phyloP scores from a whole-genome alignment of 768 basidiomycete genomes.

The Tricholoma bakamatsutake region DNA sequence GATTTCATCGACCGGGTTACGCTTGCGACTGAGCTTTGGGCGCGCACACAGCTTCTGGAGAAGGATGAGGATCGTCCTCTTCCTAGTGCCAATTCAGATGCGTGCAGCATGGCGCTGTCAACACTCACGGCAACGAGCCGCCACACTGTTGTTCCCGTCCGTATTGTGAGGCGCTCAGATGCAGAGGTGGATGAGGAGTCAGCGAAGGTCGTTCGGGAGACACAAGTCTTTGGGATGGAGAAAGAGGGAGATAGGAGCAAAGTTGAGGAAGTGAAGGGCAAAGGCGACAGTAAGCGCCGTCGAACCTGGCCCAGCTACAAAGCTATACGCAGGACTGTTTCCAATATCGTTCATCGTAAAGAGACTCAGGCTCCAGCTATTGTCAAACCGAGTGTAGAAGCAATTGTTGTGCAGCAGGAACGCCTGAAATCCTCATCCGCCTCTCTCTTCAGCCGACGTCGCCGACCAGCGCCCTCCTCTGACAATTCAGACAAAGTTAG shows the following conservation, averaged over 20 bases:
- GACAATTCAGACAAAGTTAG: neutral
- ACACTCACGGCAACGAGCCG: constrained; percentile 1
- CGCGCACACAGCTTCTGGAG: neutral
- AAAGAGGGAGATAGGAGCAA: neutral
- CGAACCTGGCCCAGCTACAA: constrained; percentile 12
- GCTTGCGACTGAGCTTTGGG: constrained; percentile 5
- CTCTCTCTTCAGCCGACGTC: constrained; percentile 5
- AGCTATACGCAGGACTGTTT: constrained; percentile 13
- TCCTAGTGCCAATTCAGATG: neutral
- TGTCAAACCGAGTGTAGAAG: neutral
- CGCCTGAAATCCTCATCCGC: constrained; percentile 12
- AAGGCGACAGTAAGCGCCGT: neutral
- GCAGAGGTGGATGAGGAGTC: neutral
- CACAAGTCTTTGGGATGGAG: neutral
- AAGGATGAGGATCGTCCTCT: neutral
- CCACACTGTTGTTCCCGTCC: constrained; percentile 5
- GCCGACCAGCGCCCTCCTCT: constrained; percentile 4
- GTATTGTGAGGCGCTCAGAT: constrained; percentile 6
- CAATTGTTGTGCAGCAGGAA: neutral
- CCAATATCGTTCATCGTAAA: constrained; percentile 11
- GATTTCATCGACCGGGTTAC: neutral
- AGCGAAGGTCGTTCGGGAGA: neutral
- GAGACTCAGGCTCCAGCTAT: neutral
- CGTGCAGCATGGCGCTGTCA: constrained; percentile 1
- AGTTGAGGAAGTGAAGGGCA: neutral